Evolutionary conservation across 352 stramenopile species (phyloP).

Genomic region (Phytophthora cryptogea): DNA sequence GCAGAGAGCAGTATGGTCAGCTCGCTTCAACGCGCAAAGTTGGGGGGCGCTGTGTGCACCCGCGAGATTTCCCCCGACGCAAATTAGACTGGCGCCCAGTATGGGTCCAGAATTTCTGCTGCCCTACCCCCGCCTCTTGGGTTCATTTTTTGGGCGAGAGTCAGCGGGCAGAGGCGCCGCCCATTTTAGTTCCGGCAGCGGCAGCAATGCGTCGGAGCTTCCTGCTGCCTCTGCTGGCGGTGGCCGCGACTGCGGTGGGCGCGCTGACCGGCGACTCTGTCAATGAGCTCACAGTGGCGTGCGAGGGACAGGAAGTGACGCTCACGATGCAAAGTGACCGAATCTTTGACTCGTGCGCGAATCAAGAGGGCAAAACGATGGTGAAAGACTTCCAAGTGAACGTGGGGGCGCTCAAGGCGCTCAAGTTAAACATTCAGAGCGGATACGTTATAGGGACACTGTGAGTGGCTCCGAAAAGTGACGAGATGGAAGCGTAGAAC

Average conservation of each 20-base stretch:
- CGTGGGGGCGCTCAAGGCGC: neutral
- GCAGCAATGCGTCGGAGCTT: conserved; percentile 27
- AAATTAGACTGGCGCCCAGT: conserved; percentile 10
- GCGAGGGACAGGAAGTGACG: no score
- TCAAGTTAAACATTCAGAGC: neutral
- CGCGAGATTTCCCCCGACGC: neutral
- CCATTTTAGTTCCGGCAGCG: conserved; percentile 27
- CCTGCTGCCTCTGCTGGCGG: conserved; percentile 10
- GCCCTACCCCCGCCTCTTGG: conserved; percentile 9
- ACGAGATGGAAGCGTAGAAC: neutral
- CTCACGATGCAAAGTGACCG: neutral
- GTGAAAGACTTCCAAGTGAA: neutral
- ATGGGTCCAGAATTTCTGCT: conserved; percentile 7
- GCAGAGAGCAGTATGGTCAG: conserved; percentile 11
- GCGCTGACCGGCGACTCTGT: neutral
- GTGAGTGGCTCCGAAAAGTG: neutral
- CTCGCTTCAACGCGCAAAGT: conserved; percentile 1
- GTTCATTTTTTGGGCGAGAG: conserved; percentile 38
- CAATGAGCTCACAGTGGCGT: no score
- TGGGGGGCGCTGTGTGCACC: neutral
- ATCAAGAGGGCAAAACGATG: neutral
- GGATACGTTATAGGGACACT: neutral
- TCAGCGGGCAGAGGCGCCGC: conserved; percentile 18
- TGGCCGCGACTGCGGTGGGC: no score
- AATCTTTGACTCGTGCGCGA: neutral